Conservation (phyloP, 1,284 basidiomycete genomes). For the Malassezia obtusa region DNA sequence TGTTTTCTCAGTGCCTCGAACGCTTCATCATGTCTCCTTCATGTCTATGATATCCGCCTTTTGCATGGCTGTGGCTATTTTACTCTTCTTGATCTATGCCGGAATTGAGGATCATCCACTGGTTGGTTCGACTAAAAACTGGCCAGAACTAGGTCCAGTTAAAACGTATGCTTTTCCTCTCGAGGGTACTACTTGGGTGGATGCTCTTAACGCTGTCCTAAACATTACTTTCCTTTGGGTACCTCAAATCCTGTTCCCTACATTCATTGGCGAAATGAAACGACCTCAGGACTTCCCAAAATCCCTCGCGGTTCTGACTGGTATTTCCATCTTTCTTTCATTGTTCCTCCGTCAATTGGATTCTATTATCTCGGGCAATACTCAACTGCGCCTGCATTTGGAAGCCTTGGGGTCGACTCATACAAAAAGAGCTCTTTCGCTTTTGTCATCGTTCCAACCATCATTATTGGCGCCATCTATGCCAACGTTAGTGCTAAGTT, state of each 20-base stretch:
- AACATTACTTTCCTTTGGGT: constrained; percentile 57
- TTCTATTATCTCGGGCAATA: constrained; percentile 54
- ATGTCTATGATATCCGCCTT: constrained; percentile 36
- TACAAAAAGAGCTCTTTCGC: constrained; percentile 43
- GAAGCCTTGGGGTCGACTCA: constrained; percentile 18
- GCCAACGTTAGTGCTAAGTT: constrained; percentile 43
- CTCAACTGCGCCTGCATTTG: constrained; percentile 35
- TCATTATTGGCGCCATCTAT: constrained; percentile 48
- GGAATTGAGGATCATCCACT: not conserved
- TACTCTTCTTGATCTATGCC: constrained; percentile 24
- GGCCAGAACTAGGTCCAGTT: constrained; percentile 17
- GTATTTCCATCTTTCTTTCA: constrained; percentile 58
- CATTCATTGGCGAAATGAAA: constrained; percentile 57
- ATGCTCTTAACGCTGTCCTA: constrained; percentile 51
- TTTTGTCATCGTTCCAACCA: constrained; percentile 45
- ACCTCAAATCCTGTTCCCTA: constrained; percentile 54
- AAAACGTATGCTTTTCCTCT: constrained; percentile 32
- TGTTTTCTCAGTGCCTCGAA: constrained; percentile 31
- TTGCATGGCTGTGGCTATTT: constrained; percentile 37
- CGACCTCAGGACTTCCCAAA: constrained; percentile 61
- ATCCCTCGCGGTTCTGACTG: constrained; percentile 50
- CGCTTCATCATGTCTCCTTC: constrained; percentile 33
- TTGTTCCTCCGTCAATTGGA: constrained; percentile 53
- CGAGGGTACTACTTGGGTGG: constrained; percentile 55
- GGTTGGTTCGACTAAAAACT: too few relatives aligned